Percentiles rank a stretch among this genome's conserved stretches.
Evolutionary conservation across 2,329 filamentous ascomycete genomes (phyloP).

Genomic region (Penicillium sp.): DNA sequence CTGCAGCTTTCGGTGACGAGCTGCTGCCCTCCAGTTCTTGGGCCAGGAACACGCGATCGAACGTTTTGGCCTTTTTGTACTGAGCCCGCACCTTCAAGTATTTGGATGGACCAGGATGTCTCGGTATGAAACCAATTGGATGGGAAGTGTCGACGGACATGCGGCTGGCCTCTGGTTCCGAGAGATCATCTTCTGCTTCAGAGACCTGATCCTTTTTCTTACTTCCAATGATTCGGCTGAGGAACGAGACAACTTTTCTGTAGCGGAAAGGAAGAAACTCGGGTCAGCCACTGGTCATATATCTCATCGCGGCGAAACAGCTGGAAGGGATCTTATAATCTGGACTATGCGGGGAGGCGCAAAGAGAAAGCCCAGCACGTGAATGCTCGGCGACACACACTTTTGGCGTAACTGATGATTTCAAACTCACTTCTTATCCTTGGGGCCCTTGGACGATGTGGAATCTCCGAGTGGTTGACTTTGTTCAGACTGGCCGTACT

Average conservation of each 20-base stretch:
- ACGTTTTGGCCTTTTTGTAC: conserved; percentile 76
- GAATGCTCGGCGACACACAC: conserved; percentile 2
- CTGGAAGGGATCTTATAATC: conserved; percentile 1
- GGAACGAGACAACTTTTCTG: conserved; percentile 84
- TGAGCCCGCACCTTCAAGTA: conserved; percentile 83
- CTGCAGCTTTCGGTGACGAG: conserved; percentile 28
- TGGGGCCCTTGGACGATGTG: conserved; percentile 39
- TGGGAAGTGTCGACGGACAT: conserved; percentile 77
- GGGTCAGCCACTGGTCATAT: conserved; percentile 11
- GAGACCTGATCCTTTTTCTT: conserved; percentile 65
- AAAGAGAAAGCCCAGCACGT: background rate
- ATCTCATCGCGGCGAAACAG: background rate
- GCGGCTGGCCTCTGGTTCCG: conserved; percentile 65
- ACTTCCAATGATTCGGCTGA: conserved; percentile 74
- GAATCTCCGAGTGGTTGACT: conserved; percentile 31
- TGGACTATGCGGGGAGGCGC: background rate
- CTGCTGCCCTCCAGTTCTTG: conserved; percentile 74
- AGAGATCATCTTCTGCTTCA: conserved; percentile 57
- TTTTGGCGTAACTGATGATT: background rate
- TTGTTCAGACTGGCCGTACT: conserved; percentile 31
- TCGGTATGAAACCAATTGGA: conserved; percentile 75
- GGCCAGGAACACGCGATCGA: conserved; percentile 83
- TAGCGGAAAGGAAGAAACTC: conserved; percentile 13
- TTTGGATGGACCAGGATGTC: conserved; percentile 80
- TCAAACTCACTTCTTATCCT: conserved; percentile 62